Evolutionary conservation across 2,329 filamentous ascomycete species (phyloP).

Genomic region (Uncinocarpus reesii): DNA sequence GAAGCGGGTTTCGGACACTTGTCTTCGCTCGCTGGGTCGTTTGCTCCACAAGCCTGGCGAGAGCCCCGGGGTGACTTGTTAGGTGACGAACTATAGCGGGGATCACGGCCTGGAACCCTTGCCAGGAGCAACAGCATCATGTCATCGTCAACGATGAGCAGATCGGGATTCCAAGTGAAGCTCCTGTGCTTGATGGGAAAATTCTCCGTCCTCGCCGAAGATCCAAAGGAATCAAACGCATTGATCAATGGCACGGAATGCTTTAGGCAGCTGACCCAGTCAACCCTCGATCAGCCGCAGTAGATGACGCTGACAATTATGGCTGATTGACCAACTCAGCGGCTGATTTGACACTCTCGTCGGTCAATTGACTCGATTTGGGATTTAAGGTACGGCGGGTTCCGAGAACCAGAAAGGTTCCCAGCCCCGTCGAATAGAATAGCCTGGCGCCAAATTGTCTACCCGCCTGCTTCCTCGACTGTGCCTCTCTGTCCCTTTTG

Average conservation of each 20-base stretch:
- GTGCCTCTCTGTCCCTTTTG: too few relatives aligned
- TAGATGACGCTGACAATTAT: not conserved
- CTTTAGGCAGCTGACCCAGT: slow-evolving; percentile 3
- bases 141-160: not conserved
- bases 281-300: slow-evolving; percentile 4
- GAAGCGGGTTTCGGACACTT: slow-evolving; percentile 5
- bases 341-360: too few relatives aligned
- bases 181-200: too few relatives aligned
- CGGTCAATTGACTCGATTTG: not conserved
- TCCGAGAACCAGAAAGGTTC: too few relatives aligned
- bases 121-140: too few relatives aligned
- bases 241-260: not conserved
- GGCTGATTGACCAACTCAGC: not conserved
- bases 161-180: not conserved
- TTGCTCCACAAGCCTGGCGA: not conserved
- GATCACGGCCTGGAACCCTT: too few relatives aligned
- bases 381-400: not conserved
- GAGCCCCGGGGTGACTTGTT: not conserved
- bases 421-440: too few relatives aligned
- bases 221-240: not conserved
- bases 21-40: not conserved
- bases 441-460: too few relatives aligned
- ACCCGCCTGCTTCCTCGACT: too few relatives aligned
- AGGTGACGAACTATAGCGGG: not conserved
- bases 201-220: too few relatives aligned